A percentile compares a stretch with the other conserved stretches of the same genome.
Evolutionary conservation across 2,329 filamentous ascomycete species (phyloP).

Genomic region (Diaporthe velutina): DNA sequence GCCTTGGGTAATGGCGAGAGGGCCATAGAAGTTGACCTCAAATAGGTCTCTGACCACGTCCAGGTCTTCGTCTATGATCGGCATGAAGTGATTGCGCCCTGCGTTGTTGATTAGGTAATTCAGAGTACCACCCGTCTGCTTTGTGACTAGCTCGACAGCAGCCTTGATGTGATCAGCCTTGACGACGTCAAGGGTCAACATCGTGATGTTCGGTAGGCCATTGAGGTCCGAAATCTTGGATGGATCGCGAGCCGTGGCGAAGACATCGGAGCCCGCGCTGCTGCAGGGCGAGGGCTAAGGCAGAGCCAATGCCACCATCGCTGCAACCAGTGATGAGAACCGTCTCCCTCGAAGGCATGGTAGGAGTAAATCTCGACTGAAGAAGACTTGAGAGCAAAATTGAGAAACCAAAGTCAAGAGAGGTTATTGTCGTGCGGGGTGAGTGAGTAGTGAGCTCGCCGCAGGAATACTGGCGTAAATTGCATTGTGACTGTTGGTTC

Average conservation of each 20-base stretch:
- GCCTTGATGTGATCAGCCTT: conserved; percentile 42
- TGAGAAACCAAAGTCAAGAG: neutral
- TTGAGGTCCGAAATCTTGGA: conserved; percentile 44
- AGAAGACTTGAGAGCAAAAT: neutral
- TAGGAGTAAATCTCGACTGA: neutral
- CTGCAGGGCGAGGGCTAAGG: conserved; percentile 44
- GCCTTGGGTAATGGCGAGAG: conserved; percentile 46
- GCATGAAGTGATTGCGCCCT: conserved; percentile 47
- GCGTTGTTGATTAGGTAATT: conserved; percentile 46
- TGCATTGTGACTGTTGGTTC: neutral
- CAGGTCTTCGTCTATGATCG: conserved; percentile 45
- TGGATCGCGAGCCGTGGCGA: conserved; percentile 45
- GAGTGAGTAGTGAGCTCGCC: neutral
- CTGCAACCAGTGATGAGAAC: conserved; percentile 48
- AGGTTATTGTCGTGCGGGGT: too few species aligned
- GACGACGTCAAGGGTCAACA: conserved; percentile 45
- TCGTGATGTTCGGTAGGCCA: conserved; percentile 42
- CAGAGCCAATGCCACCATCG: conserved; percentile 47
- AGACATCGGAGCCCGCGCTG: conserved; percentile 45
- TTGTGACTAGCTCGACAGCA: conserved; percentile 41
- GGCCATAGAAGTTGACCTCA: conserved; percentile 49
- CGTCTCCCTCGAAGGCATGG: conserved; percentile 42
- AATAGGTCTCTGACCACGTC: conserved; percentile 43
- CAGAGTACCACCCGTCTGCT: conserved; percentile 43
- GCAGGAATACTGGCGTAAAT: neutral